Evolutionary conservation across 1,139 yeast species (phyloP), one percentile per base, ranked within the genome.

Genomic region (Pichia sp.): DNA sequence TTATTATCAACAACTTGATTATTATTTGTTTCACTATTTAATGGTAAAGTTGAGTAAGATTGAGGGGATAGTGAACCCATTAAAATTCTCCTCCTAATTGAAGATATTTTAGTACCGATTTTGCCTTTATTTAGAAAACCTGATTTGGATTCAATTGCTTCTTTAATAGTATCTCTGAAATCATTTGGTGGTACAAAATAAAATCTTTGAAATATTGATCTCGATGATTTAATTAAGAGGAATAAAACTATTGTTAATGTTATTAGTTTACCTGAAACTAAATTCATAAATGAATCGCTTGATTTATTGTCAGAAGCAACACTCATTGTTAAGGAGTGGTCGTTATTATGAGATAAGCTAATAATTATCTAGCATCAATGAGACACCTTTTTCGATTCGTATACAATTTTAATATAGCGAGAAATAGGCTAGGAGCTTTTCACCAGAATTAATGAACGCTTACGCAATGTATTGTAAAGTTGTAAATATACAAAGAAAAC

Each of bases 41-140:
- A 47, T 18, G 60, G 58, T 43, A 58, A 43, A 3, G 64, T 75
- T 28, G 76, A 67, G 51, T 74, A 72, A 49, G 58, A 63, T 10
- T 72, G 65, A 4, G 81, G 79, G 43, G 63, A 61, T 5, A 37
- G 42, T 30, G 73, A 63, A 9, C 77, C 77, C 31, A 70, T 54
- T 4, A 74, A 56, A 38, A 74, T 59, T 41, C 79, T 50, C 43
- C 79, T 62, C 43, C 80, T 60, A 46, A 48, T 38, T 14, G 61
- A 64, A 3, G 77, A 68, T 30, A 67, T 47, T 51, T 73, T 73
- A n/a, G 51, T 19, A 15, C 62, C 62, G 31, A 57, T 34, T 28
- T 43, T 41, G 3, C 49, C 28, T 11, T 40, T 36, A 4, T 48
- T 31, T 18, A 56, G 25, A 2, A 34, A 17, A 0, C 60, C 60